Base-by-base conservation (phyloP, 2,329 filamentous ascomycete species). In the Xylaria sp. region DNA sequence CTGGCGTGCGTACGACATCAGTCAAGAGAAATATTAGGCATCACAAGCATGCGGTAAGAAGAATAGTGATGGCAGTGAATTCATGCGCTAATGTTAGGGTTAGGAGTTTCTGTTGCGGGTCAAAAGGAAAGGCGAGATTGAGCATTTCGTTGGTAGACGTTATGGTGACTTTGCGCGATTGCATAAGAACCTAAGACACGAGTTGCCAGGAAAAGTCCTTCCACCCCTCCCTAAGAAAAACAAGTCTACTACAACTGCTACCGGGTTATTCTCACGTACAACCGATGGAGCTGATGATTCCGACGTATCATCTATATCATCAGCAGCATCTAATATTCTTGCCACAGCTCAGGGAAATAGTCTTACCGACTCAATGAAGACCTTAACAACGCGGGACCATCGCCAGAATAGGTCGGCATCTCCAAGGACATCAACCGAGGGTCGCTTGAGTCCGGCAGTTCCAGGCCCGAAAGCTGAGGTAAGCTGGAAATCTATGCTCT, bases 171-270 rank as follows among this genome's bases (percentile, higher is more conserved):
- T 99, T 78, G 87, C 84, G 31, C 89, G 88, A 72, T 85, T 99
- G 69, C 91, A 97, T 80, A 95, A 92, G 80, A 88, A 88, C 72
- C 81, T 99, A 69, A 90, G 92, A 44, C 89, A 90, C 13, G 96
- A 99, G 81, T 85, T 98, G 63, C 96, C 96, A 0, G 96, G 96
- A 20, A 97, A 97, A 76, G 88, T 97, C 6, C 85, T 99, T 2
- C 93, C 94, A 12, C 89, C 94, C 0, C 83, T 98, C 59, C 96
- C 96, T 0, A 91, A 91, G 78, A 98, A 98, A 87, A 98, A 98
- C 81, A 97, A 95, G 81, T 88, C 90, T 23, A 90, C 91, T 72
- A 91, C 90, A 1, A 90, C 91, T 2, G 84, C 92, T 7, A 85
- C 88, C 0, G 85, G 84, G 31, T 78, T 92, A 25, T 81, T 91